These are phyloP conservation scores for Brassica balearica DNA, from an alignment of 441 rosid genomes.

Conservation along the genomic window DNA sequence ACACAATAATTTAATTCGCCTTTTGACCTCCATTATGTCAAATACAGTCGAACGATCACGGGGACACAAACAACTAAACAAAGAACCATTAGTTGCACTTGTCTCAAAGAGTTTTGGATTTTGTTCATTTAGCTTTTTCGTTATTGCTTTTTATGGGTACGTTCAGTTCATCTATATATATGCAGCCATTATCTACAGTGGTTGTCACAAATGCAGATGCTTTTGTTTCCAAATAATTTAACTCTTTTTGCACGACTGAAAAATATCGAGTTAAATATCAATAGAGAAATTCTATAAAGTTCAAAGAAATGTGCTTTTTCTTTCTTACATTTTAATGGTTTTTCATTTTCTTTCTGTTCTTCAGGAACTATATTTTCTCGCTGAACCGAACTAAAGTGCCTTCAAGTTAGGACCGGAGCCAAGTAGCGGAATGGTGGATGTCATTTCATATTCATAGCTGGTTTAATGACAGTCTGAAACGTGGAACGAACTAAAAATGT, in stretches of 20 bases:
- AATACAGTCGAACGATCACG: conserved; percentile 14
- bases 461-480: too few relatives aligned
- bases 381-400: not conserved
- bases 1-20: conserved; percentile 29
- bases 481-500: too few relatives aligned
- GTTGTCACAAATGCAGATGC: conserved; percentile 41
- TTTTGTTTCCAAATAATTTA: conserved; percentile 35
- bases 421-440: too few relatives aligned
- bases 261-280: not conserved
- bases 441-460: too few relatives aligned
- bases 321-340: not conserved
- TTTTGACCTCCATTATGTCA: conserved; percentile 36
- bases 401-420: not conserved
- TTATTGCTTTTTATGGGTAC: conserved; percentile 33
- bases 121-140: conserved; percentile 34
- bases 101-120: conserved; percentile 40
- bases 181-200: conserved; percentile 31
- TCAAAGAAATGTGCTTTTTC: not conserved
- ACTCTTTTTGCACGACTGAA: conserved; percentile 12
- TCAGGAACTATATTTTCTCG: not conserved
- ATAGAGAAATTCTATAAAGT: not conserved
- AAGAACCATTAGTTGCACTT: conserved; percentile 34
- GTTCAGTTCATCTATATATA: conserved; percentile 38
- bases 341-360: not conserved
- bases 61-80: conserved; percentile 29